Evolutionary conservation across 2,329 filamentous ascomycete genomes (phyloP).

Genomic region (Fusarium torreyae): DNA sequence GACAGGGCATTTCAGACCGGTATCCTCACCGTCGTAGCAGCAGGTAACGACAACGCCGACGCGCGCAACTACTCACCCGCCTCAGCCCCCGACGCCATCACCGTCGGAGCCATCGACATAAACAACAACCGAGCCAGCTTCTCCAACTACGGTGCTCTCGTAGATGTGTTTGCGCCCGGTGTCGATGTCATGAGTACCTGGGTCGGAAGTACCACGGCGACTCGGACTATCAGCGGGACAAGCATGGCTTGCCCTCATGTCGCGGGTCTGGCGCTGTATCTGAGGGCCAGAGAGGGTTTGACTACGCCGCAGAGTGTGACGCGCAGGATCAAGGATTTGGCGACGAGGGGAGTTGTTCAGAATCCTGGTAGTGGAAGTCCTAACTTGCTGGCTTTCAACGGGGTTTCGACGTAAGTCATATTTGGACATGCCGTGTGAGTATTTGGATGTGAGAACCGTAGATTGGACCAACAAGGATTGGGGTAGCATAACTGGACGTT

Average conservation of each 20-base stretch:
- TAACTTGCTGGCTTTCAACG: slow-evolving; percentile 67
- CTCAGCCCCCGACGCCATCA: slow-evolving; percentile 63
- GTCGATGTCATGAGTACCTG: slow-evolving; percentile 63
- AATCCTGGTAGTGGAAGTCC: slow-evolving; percentile 55
- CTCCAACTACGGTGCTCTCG: slow-evolving; percentile 64
- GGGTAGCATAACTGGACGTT: not conserved
- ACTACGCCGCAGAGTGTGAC: slow-evolving; percentile 61
- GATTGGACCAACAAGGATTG: not conserved
- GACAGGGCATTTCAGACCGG: too few relatives aligned
- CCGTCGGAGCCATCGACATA: slow-evolving; percentile 66
- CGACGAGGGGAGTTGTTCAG: slow-evolving; percentile 57
- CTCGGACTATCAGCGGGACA: slow-evolving; percentile 68
- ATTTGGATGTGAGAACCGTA: too few relatives aligned
- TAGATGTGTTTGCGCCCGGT: slow-evolving; percentile 69
- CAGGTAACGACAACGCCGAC: slow-evolving; percentile 66
- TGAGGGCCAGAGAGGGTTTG: slow-evolving; percentile 55
- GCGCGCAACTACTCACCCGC: slow-evolving; percentile 63
- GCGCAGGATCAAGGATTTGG: slow-evolving; percentile 59
- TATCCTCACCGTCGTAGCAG: slow-evolving; percentile 66
- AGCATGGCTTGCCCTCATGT: slow-evolving; percentile 75
- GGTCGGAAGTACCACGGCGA: slow-evolving; percentile 59
- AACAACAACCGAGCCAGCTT: slow-evolving; percentile 59
- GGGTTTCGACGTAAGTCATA: slow-evolving; percentile 35
- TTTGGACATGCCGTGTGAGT: too few relatives aligned
- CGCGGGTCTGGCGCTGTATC: slow-evolving; percentile 71